phyloP scores from a whole-genome alignment of 768 basidiomycete genomes.

The Hygrophoropsis aurantiaca region DNA sequence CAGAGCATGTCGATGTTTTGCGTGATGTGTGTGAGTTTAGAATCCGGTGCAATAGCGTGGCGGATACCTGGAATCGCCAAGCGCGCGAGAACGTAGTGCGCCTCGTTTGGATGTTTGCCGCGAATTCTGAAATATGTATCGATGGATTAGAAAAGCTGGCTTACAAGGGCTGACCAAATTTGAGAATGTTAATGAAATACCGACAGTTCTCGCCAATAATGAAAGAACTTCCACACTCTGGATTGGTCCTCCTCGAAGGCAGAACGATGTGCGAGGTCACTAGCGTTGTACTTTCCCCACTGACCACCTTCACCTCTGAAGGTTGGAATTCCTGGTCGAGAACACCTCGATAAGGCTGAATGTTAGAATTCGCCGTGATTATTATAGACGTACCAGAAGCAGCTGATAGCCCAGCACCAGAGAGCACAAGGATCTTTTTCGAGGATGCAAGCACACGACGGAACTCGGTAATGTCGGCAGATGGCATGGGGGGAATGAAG shows the following conservation, averaged over 20 bases:
- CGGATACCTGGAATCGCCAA: conserved; percentile 6
- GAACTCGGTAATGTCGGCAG: not conserved
- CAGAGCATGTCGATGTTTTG: conserved; percentile 23
- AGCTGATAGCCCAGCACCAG: not conserved
- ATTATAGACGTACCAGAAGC: too few species aligned
- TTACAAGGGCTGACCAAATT: too few species aligned
- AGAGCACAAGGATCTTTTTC: not conserved
- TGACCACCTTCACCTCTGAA: conserved; percentile 16
- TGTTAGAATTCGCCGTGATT: too few species aligned
- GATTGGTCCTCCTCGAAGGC: conserved; percentile 15
- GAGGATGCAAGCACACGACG: not conserved
- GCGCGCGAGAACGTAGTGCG: conserved; percentile 24
- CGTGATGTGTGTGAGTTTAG: conserved; percentile 15
- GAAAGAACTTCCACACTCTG: conserved; percentile 17
- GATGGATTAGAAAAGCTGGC: too few species aligned
- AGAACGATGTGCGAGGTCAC: conserved; percentile 7
- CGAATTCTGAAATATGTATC: conserved; percentile 21
- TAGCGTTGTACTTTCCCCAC: conserved; percentile 16
- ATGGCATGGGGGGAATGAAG: too few species aligned
- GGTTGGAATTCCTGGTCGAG: conserved; percentile 15
- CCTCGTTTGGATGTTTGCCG: conserved; percentile 22
- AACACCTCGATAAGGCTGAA: too few species aligned
- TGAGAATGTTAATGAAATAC: conserved; percentile 3
- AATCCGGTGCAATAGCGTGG: conserved; percentile 8
- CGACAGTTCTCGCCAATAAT: conserved; percentile 14